These are phyloP conservation scores for Macrophomina tecta DNA, from an alignment of 2,329 filamentous ascomycete species.

Conservation along the genomic window DNA sequence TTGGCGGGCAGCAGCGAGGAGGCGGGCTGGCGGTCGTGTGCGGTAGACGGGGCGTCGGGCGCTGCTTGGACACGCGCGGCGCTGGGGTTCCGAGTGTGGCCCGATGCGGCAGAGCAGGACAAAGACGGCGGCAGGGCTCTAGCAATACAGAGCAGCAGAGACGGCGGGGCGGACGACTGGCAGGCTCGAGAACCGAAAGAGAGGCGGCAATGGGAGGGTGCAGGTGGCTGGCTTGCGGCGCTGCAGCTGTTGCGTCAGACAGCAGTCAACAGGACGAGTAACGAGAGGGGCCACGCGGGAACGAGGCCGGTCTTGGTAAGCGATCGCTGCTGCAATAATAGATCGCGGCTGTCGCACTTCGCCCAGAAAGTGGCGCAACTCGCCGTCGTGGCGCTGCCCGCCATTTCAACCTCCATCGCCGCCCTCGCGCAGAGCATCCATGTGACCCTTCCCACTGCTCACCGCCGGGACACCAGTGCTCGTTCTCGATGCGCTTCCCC, in stretches of 20 bases:
- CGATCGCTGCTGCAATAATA: slow-evolving; percentile 23
- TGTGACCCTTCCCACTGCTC: neutral
- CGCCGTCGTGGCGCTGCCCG: neutral
- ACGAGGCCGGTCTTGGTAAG: slow-evolving; percentile 21
- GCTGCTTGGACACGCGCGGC: slow-evolving; percentile 3
- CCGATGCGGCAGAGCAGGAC: slow-evolving; percentile 2
- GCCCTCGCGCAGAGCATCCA: neutral
- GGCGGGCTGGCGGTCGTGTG: neutral
- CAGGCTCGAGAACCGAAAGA: neutral
- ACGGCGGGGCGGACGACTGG: neutral
- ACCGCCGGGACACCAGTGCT: too few species aligned
- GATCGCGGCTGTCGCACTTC: neutral
- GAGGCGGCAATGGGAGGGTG: slow-evolving; percentile 3
- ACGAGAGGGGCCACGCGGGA: slow-evolving; percentile 21
- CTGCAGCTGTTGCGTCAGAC: slow-evolving; percentile 24
- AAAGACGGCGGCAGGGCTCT: neutral
- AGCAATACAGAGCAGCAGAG: neutral
- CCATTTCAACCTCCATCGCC: neutral
- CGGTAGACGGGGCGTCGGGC: slow-evolving; percentile 15
- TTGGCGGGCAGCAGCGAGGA: neutral
- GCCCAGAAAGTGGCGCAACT: neutral
- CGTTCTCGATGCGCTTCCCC: neutral
- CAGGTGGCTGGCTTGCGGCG: slow-evolving; percentile 7
- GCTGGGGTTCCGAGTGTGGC: neutral
- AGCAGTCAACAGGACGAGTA: neutral